Evolutionary conservation across 345 rosid genomes (phyloP).

Genomic region (Eucalyptus paniculata): DNA sequence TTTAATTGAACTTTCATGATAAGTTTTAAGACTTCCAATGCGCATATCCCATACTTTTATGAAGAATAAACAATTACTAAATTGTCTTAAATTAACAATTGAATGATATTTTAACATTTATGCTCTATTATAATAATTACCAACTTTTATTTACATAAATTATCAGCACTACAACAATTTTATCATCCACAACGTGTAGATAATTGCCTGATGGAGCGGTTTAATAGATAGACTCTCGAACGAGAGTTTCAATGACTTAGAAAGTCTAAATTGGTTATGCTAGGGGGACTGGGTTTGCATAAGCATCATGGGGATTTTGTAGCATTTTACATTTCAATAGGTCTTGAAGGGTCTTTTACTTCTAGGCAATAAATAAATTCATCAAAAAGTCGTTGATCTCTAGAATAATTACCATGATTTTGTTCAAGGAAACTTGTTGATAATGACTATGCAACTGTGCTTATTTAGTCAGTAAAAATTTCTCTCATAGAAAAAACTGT

Average conservation of each 20-base stretch:
- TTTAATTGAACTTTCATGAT: background rate
- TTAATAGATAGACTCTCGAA: too few species aligned
- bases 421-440: background rate
- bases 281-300: fast-evolving
- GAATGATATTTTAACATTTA: too few species aligned
- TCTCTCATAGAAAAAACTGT: background rate
- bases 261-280: background rate
- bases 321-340: background rate
- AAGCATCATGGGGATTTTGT: background rate
- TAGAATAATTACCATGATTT: background rate
- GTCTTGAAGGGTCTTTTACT: background rate
- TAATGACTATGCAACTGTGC: too few species aligned
- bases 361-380: background rate
- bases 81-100: background rate
- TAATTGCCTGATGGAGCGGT: background rate
- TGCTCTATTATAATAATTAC: background rate
- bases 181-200: background rate
- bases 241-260: background rate
- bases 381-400: background rate
- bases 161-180: background rate
- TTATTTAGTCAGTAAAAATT: background rate
- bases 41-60: background rate
- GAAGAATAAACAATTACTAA: background rate
- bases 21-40: fast-evolving
- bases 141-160: background rate